Evolutionary conservation across 225 moss, liverwort and hornwort genomes (phyloP).

Genomic region (Sphagnum contortum): DNA sequence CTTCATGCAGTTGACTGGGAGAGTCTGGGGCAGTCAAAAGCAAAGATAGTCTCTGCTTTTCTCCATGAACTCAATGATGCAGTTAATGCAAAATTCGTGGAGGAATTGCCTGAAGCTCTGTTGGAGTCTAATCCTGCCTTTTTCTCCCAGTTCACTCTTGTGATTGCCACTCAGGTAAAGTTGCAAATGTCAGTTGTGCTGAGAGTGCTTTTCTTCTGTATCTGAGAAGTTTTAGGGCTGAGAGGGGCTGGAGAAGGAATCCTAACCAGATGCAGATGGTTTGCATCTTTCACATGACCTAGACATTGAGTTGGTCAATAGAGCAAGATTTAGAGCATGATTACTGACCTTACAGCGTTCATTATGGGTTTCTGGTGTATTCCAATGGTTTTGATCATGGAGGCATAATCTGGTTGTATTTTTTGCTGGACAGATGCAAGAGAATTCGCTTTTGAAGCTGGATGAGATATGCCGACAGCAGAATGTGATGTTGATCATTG

Average conservation of each 20-base stretch:
- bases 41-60: slow-evolving; percentile 70
- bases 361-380: too few species aligned
- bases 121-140: slow-evolving; percentile 81
- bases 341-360: too few species aligned
- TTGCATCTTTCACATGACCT: too few species aligned
- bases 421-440: slow-evolving; percentile 54
- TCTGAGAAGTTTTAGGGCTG: not conserved
- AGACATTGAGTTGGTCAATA: too few species aligned
- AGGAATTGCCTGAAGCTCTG: slow-evolving; percentile 69
- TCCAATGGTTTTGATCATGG: too few species aligned
- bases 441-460: slow-evolving; percentile 78
- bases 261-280: too few species aligned
- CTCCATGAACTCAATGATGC: slow-evolving; percentile 92
- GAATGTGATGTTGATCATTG: slow-evolving; percentile 77
- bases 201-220: not conserved
- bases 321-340: too few species aligned
- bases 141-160: slow-evolving; percentile 83
- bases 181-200: not conserved
- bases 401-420: too few species aligned
- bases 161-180: slow-evolving; percentile 95
- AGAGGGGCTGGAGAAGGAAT: too few species aligned
- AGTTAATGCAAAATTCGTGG: slow-evolving; percentile 77
- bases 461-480: slow-evolving; percentile 92
- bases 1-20: slow-evolving; percentile 72
- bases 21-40: slow-evolving; percentile 76